Conservation (phyloP, 2,329 filamentous ascomycete species). For the Xylariaceae sp. region DNA sequence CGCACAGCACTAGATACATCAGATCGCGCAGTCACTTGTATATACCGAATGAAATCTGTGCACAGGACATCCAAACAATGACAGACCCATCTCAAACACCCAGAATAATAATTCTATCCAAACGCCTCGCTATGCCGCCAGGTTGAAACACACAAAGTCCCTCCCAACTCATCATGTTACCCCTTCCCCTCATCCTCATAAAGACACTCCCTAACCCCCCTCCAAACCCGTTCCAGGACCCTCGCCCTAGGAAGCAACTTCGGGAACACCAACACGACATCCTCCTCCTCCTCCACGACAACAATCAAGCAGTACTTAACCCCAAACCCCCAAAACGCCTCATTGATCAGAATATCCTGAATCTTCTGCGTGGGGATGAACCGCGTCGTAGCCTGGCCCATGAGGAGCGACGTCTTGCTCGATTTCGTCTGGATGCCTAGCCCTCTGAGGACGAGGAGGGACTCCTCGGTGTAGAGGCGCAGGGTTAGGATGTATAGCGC, state of each 20-base stretch:
- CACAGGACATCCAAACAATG: no score
- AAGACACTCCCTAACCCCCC: conserved; percentile 76
- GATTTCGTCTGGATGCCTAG: conserved; percentile 87
- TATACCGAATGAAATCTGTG: no score
- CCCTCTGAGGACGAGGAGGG: conserved; percentile 81
- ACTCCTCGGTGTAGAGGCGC: conserved; percentile 66
- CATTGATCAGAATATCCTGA: conserved; percentile 89
- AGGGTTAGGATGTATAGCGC: conserved; percentile 45
- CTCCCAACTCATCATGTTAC: no score
- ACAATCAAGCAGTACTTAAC: conserved; percentile 87
- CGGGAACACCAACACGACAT: conserved; percentile 94
- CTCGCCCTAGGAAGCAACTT: conserved; percentile 68
- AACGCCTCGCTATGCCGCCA: not conserved
- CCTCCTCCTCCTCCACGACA: conserved; percentile 82
- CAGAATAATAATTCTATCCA: not conserved
- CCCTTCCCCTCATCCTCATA: conserved; percentile 55
- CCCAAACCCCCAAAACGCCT: conserved; percentile 90
- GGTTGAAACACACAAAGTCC: no score
- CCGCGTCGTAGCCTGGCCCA: conserved; percentile 41
- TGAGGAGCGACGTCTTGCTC: conserved; percentile 36
- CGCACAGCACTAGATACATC: no score
- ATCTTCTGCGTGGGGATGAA: conserved; percentile 89
- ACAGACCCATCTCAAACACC: not conserved
- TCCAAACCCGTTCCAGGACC: conserved; percentile 87
- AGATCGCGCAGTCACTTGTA: no score